Conservation (phyloP, 176 grass and related monocot genomes). For the Rhynchospora breviuscula region DNA sequence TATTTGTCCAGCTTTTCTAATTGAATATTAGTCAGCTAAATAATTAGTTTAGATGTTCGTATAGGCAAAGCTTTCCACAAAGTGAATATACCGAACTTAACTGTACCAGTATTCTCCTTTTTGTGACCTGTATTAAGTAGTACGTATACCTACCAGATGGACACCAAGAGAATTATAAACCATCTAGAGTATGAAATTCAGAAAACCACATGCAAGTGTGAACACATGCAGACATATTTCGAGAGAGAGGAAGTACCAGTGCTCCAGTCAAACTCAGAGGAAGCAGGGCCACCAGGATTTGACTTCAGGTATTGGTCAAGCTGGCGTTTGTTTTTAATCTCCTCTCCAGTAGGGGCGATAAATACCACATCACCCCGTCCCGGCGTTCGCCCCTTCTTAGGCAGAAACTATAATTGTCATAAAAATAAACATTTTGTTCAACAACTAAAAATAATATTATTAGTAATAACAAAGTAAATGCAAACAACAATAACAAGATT, state of each 20-base stretch:
- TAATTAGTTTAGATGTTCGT: background rate
- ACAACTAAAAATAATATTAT: background rate
- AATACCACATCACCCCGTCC: conserved; percentile 79
- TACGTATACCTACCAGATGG: background rate
- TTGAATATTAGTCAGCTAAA: background rate
- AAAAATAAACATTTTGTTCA: conserved; percentile 3
- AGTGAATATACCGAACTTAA: background rate
- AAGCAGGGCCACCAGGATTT: conserved; percentile 60
- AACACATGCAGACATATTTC: background rate
- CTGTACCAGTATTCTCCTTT: background rate
- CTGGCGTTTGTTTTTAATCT: conserved; percentile 85
- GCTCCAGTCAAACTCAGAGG: conserved; percentile 90
- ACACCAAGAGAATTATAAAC: background rate
- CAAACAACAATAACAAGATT: background rate
- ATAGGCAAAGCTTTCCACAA: background rate
- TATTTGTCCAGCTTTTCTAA: background rate
- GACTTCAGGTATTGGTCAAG: conserved; percentile 72
- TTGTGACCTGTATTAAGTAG: background rate
- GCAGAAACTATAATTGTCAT: conserved; percentile 52
- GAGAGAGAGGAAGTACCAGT: conserved; percentile 44
- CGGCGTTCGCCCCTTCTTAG: conserved; percentile 43
- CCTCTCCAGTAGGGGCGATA: conserved; percentile 80
- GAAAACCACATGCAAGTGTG: background rate
- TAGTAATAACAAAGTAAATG: background rate
- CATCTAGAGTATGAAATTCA: background rate